phyloP scores from a whole-genome alignment of 2,329 filamentous ascomycete genomes.

The Apiospora saccharicola region DNA sequence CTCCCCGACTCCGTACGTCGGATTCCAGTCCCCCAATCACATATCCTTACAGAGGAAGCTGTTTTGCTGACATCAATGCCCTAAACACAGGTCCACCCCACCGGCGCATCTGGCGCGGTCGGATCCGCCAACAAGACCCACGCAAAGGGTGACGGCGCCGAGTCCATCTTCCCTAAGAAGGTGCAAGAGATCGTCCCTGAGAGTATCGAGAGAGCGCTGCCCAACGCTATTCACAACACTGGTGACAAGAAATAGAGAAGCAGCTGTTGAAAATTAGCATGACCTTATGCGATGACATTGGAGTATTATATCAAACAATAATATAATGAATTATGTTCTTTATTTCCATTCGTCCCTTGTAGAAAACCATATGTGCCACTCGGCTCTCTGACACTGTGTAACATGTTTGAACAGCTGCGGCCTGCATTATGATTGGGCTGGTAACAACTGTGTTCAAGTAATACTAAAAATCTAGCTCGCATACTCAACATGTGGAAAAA shows the following conservation, averaged over 20 bases:
- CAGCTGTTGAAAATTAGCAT: no score
- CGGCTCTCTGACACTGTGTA: neutral
- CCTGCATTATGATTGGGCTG: neutral
- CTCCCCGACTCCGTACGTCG: conserved; percentile 30
- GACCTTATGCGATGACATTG: no score
- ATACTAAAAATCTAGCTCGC: neutral
- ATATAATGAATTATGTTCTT: neutral
- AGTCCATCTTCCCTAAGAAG: conserved; percentile 32
- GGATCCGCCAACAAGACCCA: conserved; percentile 31
- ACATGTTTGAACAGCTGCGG: neutral
- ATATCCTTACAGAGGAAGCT: neutral
- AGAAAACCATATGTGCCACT: neutral
- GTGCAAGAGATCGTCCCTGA: conserved; percentile 33
- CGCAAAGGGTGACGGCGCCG: conserved; percentile 32
- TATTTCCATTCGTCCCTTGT: neutral
- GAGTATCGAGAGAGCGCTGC: conserved; percentile 31
- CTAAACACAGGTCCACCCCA: conserved; percentile 28
- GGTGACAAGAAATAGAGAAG: conserved; percentile 30
- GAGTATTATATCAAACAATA: neutral
- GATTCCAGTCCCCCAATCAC: neutral
- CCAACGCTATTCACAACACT: conserved; percentile 32
- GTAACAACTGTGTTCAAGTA: neutral
- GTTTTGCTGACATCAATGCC: neutral
- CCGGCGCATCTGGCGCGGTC: conserved; percentile 3
- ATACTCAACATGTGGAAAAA: neutral